Conservation (phyloP, 768 basidiomycete species). For the Kondoa subrosea region DNA sequence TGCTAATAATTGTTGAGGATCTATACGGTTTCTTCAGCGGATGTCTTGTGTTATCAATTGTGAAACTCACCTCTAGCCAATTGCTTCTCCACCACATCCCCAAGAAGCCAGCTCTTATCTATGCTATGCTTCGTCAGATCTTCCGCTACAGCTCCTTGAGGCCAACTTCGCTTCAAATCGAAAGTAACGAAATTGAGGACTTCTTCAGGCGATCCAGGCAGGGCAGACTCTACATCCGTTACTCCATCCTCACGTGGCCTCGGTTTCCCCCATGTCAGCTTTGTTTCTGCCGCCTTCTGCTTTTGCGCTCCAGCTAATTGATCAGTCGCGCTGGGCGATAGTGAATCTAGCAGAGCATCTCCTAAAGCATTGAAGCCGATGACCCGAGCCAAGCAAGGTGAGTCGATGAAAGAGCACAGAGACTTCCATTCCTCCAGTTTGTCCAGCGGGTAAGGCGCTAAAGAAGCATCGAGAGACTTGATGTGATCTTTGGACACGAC, state of each 20-base stretch:
- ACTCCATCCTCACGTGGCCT: constrained; percentile 3
- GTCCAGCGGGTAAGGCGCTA: constrained; percentile 34
- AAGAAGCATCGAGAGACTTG: constrained; percentile 29
- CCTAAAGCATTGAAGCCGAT: constrained; percentile 24
- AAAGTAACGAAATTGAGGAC: constrained; percentile 29
- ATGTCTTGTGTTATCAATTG: background rate
- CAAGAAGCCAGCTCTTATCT: constrained; percentile 35
- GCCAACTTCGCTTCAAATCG: constrained; percentile 34
- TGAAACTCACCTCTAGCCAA: constrained; percentile 28
- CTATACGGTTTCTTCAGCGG: constrained; percentile 17
- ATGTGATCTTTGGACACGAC: constrained; percentile 31
- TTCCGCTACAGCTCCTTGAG: constrained; percentile 32
- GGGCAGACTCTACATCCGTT: constrained; percentile 5
- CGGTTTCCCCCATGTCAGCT: constrained; percentile 22
- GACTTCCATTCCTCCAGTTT: constrained; percentile 27
- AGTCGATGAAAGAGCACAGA: constrained; percentile 26
- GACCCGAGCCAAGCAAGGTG: constrained; percentile 26
- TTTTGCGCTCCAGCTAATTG: constrained; percentile 3
- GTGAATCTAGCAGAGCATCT: constrained; percentile 28
- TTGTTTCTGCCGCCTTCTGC: background rate
- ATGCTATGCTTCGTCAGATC: constrained; percentile 32
- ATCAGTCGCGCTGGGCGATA: constrained; percentile 26
- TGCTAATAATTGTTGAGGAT: constrained; percentile 28
- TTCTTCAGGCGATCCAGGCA: constrained; percentile 13
- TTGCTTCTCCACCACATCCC: constrained; percentile 25